These are phyloP conservation scores for Trametopsis cervina DNA, from an alignment of 768 basidiomycete species.

Conservation along the genomic window DNA sequence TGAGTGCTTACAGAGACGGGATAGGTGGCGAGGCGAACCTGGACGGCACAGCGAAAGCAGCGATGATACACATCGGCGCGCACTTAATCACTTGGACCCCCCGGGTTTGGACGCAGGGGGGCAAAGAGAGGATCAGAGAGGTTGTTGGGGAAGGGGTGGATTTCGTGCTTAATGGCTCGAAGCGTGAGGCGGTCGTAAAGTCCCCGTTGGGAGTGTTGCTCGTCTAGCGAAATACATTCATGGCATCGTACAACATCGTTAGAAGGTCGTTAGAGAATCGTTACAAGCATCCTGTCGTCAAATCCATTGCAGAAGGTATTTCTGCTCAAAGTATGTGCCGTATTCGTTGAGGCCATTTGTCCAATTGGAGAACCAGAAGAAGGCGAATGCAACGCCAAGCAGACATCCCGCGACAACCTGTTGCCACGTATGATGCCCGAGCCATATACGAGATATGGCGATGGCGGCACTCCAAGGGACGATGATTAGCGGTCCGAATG, in stretches of 20 bases:
- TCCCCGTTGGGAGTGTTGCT: not conserved
- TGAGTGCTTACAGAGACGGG: slow-evolving; percentile 35
- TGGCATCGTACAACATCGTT: too few relatives aligned
- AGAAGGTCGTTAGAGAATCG: too few relatives aligned
- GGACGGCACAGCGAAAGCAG: slow-evolving; percentile 24
- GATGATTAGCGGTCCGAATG: slow-evolving; percentile 37
- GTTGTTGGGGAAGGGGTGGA: slow-evolving; percentile 45
- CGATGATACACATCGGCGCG: slow-evolving; percentile 43
- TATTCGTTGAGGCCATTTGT: slow-evolving; percentile 25
- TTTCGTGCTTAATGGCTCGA: slow-evolving; percentile 6
- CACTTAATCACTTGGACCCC: slow-evolving; percentile 50
- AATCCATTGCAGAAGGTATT: slow-evolving; percentile 1
- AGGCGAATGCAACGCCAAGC: slow-evolving; percentile 48
- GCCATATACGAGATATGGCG: slow-evolving; percentile 60
- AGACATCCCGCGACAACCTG: slow-evolving; percentile 57
- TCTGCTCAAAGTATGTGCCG: slow-evolving; percentile 16
- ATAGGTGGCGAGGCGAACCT: slow-evolving; percentile 12
- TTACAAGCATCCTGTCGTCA: too few relatives aligned
- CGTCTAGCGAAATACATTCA: too few relatives aligned
- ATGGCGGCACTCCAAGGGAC: slow-evolving; percentile 51
- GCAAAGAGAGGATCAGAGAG: slow-evolving; percentile 37
- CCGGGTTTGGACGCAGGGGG: slow-evolving; percentile 29
- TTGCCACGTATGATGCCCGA: slow-evolving; percentile 68
- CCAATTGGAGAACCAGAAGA: slow-evolving; percentile 58
- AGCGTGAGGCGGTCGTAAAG: not conserved